Evolutionary conservation across 108 stramenopile genomes (phyloP).

Genomic region (Skeletonema marinoi): DNA sequence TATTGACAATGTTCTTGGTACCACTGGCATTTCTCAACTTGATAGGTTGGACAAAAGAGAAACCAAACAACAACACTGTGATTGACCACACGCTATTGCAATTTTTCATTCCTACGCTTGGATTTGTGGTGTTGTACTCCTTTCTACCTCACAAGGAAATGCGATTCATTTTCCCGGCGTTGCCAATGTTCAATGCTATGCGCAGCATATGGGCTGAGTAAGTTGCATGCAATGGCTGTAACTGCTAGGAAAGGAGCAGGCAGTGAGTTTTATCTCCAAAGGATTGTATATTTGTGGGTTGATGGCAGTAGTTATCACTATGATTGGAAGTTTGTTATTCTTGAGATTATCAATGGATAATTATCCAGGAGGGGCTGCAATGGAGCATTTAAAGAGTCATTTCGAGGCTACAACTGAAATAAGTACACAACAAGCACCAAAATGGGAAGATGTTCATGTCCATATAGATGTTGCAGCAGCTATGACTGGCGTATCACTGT

Average conservation of each 20-base stretch:
- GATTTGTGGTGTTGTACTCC: slow-evolving; percentile 84
- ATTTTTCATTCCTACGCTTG: slow-evolving; percentile 65
- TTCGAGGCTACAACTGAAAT: slow-evolving; percentile 24
- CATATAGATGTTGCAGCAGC: slow-evolving; percentile 85
- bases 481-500: slow-evolving; percentile 90
- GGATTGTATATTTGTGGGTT: slow-evolving; percentile 51
- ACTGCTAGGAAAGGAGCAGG: slow-evolving; percentile 35
- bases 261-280: slow-evolving; percentile 13
- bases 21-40: slow-evolving; percentile 70
- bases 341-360: slow-evolving; percentile 68
- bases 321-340: slow-evolving; percentile 69
- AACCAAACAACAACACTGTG: background rate
- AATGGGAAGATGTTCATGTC: slow-evolving; percentile 50
- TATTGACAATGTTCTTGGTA: slow-evolving; percentile 69
- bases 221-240: slow-evolving; percentile 55
- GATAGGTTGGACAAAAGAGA: slow-evolving; percentile 21
- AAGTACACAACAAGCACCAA: background rate
- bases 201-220: slow-evolving; percentile 77
- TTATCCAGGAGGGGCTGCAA: slow-evolving; percentile 87
- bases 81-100: slow-evolving; percentile 58
- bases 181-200: slow-evolving; percentile 87
- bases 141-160: slow-evolving; percentile 95
- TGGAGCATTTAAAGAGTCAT: slow-evolving; percentile 48
- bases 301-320: slow-evolving; percentile 39
- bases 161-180: slow-evolving; percentile 91